Evolutionary conservation across 768 basidiomycete genomes (phyloP).

Genomic region (Lenzites betulinus): DNA sequence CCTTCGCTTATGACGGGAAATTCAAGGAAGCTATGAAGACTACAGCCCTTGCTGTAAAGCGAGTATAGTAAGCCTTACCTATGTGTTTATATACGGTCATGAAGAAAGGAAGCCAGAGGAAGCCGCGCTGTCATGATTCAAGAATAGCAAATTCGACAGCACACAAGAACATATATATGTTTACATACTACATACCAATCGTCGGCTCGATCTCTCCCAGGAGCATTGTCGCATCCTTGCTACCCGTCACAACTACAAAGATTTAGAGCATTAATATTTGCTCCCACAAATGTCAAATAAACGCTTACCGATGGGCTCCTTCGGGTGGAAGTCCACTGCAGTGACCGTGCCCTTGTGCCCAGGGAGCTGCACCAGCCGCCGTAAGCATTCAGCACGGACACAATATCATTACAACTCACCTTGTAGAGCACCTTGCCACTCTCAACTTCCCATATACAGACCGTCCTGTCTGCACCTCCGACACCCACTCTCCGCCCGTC

Average conservation of each 20-base stretch:
- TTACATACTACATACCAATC: constrained; percentile 29
- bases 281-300: background rate
- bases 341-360: constrained; percentile 98
- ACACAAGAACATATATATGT: background rate
- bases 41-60: no score
- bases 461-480: constrained; percentile 87
- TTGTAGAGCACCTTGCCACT: constrained; percentile 77
- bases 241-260: constrained; percentile 77
- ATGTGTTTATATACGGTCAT: no score
- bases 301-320: constrained; percentile 89
- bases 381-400: background rate
- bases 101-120: no score
- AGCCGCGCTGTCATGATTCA: no score
- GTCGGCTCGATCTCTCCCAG: constrained; percentile 86
- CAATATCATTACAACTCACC: constrained; percentile 41
- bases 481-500: constrained; percentile 82
- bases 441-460: constrained; percentile 86
- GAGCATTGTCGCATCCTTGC: constrained; percentile 92
- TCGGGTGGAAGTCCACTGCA: constrained; percentile 94
- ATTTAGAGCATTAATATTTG: constrained; percentile 38
- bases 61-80: no score
- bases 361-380: constrained; percentile 57
- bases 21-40: no score
- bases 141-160: background rate
- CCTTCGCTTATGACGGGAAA: no score